Base-by-base conservation (phyloP, 805 yeast species). In the Naumovozyma castellii region DNA sequence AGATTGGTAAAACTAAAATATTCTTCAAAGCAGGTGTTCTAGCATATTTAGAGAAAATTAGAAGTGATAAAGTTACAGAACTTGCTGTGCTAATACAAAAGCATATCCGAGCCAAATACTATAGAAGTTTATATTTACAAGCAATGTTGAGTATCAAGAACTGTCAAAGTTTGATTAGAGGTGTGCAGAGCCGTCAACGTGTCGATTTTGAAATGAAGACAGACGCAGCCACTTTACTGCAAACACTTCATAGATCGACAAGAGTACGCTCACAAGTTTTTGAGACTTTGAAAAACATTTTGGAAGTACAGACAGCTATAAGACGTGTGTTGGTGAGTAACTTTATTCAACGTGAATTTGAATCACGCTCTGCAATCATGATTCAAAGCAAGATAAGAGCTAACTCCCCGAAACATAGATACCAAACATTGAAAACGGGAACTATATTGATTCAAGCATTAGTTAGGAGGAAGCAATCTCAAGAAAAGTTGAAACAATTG, bases 21-120 rank as follows among this genome's bases (percentile, higher is more conserved):
- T 90, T 90, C 67, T 85, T 90, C 69, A 82, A 94, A 56, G 97
- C 97, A 19, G 97, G 98, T 57, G 83, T 90, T 81, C 71, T 92
- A 60, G 97, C 97, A 3, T 78, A 76, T 47, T 71, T 90, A 52
- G 98, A 90, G 64, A 85, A 85, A 48, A 63, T 81, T 53, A 78
- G 97, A 61, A 67, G 85, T 16, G 84, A 80, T 45, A 84, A 85
- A 53, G 72, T 87, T 43, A 73, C 73, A 53, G 72, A 67, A 36
- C 78, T 94, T 36, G 95, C 96, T 3, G 78, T 78, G 6, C 66
- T 81, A 63, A 80, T 90, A 47, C 97, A 92, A 65, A 86, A 85
- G 72, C 76, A 83, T 49, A 67, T 90, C 54, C 75, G 84, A 55
- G 82, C 76, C 57, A 64, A 71, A 19, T 67, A 73, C 49, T 76